Conservation (phyloP, 208 protist genomes). For the Crithidia acanthocephali region DNA sequence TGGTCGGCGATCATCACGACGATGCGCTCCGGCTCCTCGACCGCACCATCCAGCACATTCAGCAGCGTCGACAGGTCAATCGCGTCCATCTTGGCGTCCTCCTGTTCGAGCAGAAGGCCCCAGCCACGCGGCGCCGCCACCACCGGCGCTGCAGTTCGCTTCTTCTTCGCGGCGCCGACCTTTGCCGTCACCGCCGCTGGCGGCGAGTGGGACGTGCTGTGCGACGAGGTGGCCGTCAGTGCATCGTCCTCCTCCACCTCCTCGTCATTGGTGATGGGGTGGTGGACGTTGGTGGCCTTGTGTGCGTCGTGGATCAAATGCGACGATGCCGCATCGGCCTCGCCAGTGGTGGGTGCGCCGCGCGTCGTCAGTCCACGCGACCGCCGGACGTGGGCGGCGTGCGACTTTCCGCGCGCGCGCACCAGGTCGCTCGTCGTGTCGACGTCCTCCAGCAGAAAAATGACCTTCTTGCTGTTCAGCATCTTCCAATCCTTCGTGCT, state of each 20-base stretch:
- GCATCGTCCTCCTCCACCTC: background rate
- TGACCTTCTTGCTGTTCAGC: slow-evolving; percentile 32
- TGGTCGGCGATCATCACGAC: slow-evolving; percentile 34
- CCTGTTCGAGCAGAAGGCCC: background rate
- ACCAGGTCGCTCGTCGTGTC: slow-evolving; percentile 23
- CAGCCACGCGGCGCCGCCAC: background rate
- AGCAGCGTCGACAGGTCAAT: slow-evolving; percentile 25
- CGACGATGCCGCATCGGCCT: too few species aligned
- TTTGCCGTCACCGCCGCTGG: background rate
- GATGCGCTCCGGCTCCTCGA: slow-evolving; percentile 32
- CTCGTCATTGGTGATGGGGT: background rate
- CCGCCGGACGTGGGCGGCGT: slow-evolving; percentile 8
- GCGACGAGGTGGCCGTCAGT: background rate
- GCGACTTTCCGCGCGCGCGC: background rate
- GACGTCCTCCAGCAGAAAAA: slow-evolving; percentile 36
- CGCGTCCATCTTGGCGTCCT: slow-evolving; percentile 9
- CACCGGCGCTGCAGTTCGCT: background rate
- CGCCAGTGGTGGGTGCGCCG: background rate
- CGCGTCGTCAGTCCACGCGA: slow-evolving; percentile 21
- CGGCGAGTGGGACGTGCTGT: background rate
- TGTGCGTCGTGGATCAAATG: background rate
- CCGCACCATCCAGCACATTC: slow-evolving; percentile 28
- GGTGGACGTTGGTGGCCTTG: too few species aligned
- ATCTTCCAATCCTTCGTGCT: slow-evolving; percentile 19
- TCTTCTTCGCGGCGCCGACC: background rate